These are phyloP conservation scores for Lolium rigidum DNA, from an alignment of 176 grass and related monocot genomes.

Conservation along the genomic window DNA sequence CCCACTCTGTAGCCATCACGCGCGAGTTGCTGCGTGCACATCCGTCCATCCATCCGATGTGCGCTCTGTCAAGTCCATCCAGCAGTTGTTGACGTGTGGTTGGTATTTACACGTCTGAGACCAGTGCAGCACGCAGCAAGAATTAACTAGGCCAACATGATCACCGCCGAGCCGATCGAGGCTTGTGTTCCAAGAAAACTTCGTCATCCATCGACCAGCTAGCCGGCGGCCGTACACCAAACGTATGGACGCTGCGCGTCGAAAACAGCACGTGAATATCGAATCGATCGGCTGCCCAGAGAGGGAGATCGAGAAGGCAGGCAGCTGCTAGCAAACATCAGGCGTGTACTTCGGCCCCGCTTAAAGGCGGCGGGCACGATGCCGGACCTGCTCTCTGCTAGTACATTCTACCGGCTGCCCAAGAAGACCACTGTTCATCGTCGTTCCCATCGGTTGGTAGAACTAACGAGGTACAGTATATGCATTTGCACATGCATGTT, in stretches of 20 bases:
- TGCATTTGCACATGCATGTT: not conserved
- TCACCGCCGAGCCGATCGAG: not conserved
- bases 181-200: constrained; percentile 53
- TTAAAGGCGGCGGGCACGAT: constrained; percentile 18
- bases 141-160: constrained; percentile 13
- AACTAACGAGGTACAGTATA: not conserved
- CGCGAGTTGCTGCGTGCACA: constrained; percentile 46
- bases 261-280: constrained; percentile 4
- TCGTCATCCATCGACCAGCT: not conserved
- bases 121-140: not conserved
- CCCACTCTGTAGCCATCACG: not conserved
- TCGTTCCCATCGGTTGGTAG: constrained; percentile 23
- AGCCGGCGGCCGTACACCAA: constrained; percentile 29
- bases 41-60: not conserved
- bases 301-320: not conserved
- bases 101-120: constrained; percentile 42
- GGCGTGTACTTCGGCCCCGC: not conserved
- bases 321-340: not conserved
- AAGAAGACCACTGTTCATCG: not conserved
- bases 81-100: constrained; percentile 20
- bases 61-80: not conserved
- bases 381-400: not conserved
- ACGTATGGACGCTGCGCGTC: not conserved
- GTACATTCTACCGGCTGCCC: not conserved
- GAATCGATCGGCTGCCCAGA: not conserved